Evolutionary conservation across 2,329 filamentous ascomycete genomes (phyloP).

Genomic region (Pseudocercospora vitis): DNA sequence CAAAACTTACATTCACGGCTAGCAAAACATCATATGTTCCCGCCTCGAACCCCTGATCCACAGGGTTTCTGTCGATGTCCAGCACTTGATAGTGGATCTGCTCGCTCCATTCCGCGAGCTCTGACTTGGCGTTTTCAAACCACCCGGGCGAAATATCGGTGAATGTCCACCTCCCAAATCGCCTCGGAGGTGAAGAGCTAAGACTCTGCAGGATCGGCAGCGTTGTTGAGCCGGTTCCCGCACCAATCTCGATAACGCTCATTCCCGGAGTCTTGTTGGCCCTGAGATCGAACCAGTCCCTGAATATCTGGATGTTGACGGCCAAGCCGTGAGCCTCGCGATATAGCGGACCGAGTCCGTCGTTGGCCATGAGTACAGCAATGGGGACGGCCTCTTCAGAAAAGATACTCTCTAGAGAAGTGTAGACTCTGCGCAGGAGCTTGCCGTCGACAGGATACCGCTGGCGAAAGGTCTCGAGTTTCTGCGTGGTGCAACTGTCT

Average conservation of each 20-base stretch:
- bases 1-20: too few species aligned
- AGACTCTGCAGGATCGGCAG: conserved; percentile 36
- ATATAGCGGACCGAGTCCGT: too few species aligned
- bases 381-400: too few species aligned
- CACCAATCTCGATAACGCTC: conserved; percentile 49
- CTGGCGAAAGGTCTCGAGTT: too few species aligned
- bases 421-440: too few species aligned
- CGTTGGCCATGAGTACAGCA: too few species aligned
- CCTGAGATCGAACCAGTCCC: conserved; percentile 28
- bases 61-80: conserved; percentile 36
- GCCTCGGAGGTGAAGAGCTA: conserved; percentile 27
- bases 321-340: too few species aligned
- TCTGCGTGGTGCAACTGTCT: too few species aligned
- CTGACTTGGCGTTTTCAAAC: conserved; percentile 41
- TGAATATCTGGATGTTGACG: not conserved
- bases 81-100: conserved; percentile 36
- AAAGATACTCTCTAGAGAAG: too few species aligned
- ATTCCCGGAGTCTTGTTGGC: conserved; percentile 43
- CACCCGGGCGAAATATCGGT: conserved; percentile 48
- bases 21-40: conserved; percentile 36
- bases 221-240: conserved; percentile 48
- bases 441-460: too few species aligned
- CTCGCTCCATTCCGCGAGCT: conserved; percentile 30
- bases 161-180: conserved; percentile 46
- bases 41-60: conserved; percentile 40